Base-by-base conservation (phyloP, 2,329 filamentous ascomycete species). In the Colletotrichum tanaceti region DNA sequence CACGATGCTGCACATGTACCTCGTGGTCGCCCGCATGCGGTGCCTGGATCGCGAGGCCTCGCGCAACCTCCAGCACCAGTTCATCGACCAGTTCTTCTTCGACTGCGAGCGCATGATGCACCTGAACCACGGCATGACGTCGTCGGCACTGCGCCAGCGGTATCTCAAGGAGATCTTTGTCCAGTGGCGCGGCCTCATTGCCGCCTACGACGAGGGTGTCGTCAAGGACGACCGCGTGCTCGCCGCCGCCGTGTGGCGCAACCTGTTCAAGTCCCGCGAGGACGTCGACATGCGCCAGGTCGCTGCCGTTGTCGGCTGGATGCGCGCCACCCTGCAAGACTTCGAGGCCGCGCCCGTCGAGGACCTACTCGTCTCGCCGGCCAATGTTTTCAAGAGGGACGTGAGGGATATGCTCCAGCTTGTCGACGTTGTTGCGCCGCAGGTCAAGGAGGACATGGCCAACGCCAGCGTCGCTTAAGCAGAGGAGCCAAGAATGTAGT, bases 81-180 rank as follows among this genome's bases (percentile, higher is more conserved):
- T 99, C 71, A 89, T 96, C 54, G 94, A 99, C 81, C 94, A 98
- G 80, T 98, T 97, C 85, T 98, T 95, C 84, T 93, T 93, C 83
- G 90, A 92, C 75, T 92, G 92, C 75, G 93, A 97, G 82, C 90
- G 92, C 78, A 88, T 90, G 75, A 95, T 97, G 88, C 91, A 92
- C 70, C 84, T 92, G 71, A 88, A 90, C 77, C 95, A 97, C 84
- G 90, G 90, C 73, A 85, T 91, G 79, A 81, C 82, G 38, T 87
- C 87, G 68, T 83, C 85, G 62, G 83, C 83, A 35, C 81, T 89
- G 72, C 85, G 89, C 46, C 87, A 90, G 78, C 85, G 85, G 71
- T 90, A 90, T 79, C 85, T 91, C 62, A 97, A 98, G 80, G 95
- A 98, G 79, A 86, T 98, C 68, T 98, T 96, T 75, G 85, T 94